Evolutionary conservation across 176 grass and related monocot genomes (phyloP), one percentile per base, ranked within the genome.

Genomic region (Otatea glauca): DNA sequence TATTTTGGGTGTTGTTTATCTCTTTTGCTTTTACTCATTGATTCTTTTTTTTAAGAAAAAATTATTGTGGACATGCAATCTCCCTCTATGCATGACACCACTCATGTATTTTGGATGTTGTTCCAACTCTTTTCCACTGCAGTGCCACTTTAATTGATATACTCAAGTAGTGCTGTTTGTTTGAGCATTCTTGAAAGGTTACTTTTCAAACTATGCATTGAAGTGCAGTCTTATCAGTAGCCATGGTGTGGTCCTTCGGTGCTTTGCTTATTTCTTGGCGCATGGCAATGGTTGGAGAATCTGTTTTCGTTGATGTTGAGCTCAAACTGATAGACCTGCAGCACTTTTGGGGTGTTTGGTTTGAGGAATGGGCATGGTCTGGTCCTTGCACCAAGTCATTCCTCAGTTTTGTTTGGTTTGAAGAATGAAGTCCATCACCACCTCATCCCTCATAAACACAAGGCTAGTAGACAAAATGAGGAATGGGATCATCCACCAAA

Each of bases 1-100:
- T 72, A 60, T 43, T 79, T 73, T 53, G 42, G 56, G 81, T 65
- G 7, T 49, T 65, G 9, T 25, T 62, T 80, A 27, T 64, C 21
- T 23, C 14, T 43, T 41, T 80, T 50, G 64, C 13, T 37, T 80
- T 80, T 42, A 14, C 34, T 48, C 42, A 16, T 48, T 63, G 27
- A 20, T 34, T 74, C 47, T 6, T n/a, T 9, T 83, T 18, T 43
- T 42, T 42, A 65, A 25, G 76, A 49, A 66, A 44, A 25, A 17
- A 32, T 44, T 81, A 43, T 6, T 65, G 12, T 53, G 39, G 34
- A 0, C 34, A 34, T 78, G n/a, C 16, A 65, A 54, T 75, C 15
- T 79, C 61, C 21, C 9, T 23, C 5, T 27, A 56, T 37, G 85
- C 47, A 81, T 74, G 35, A 11, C 37, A 66, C n/a, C 38, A 2